Base-by-base conservation (phyloP, 1,284 basidiomycete species). In the Fistulinella cinereoalba region DNA sequence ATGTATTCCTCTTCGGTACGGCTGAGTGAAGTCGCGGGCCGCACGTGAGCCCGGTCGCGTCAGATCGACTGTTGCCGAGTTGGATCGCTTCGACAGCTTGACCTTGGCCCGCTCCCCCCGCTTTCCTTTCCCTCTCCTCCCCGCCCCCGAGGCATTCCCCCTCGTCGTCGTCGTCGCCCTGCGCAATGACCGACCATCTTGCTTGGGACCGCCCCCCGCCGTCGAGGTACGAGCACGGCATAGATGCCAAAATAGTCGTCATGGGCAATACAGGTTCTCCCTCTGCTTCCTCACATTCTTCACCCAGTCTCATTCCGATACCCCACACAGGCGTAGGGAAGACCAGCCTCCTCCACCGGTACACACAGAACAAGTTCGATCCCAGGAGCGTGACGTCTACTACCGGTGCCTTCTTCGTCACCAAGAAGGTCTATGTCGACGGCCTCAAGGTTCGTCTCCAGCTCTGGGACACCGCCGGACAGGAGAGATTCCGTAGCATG, bases 381-480 rank as follows among this genome's bases (percentile, higher is more conserved):
- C 87, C 87, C 46, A 83, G 85, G 73, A 86, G 83, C 65, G 88
- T 88, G 47, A 88, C 88, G 19, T 91, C 93, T 29, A 97, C 96
- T 42, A 94, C 95, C 60, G 95, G 94, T 48, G 93, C 94, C 41
- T 91, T 92, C 64, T 94, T 98, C 68, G 85, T 95, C 56, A 92
- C 92, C 44, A 95, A 97, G 77, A 97, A 97, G 72, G 84, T 95
- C 34, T 80, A 83, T 57, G 81, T 97, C 56, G 82, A 92, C 55
- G 92, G 90, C 37, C 77, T 90, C 56, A 89, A 91, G 64, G 92
- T 98, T 16, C 84, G 92, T 43, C 71, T 89, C 46, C 86, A 89
- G 66, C 72, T 89, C 50, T 97, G 94, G 94, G 94, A 98, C 66
- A 97, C 95, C 44, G 95, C 95, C 34, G 95, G 95, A n/a, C 94